Evolutionary conservation across 805 yeast genomes (phyloP).

Genomic region (Teunomyces gatunensis): DNA sequence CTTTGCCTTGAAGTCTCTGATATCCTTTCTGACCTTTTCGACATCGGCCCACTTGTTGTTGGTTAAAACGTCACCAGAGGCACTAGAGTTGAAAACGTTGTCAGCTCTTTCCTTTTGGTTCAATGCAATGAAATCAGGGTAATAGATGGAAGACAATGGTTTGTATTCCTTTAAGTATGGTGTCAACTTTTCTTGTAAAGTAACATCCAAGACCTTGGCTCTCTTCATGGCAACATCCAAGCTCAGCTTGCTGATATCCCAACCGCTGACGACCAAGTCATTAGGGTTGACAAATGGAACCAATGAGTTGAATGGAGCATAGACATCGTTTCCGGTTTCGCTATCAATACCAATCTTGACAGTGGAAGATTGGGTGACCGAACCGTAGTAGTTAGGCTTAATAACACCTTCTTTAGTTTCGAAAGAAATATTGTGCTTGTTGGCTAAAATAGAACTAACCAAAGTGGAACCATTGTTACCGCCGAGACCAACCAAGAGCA

Average conservation of each 20-base stretch:
- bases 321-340: slow-evolving; percentile 75
- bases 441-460: slow-evolving; percentile 80
- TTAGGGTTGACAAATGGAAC: slow-evolving; percentile 89
- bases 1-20: slow-evolving; percentile 66
- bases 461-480: slow-evolving; percentile 96
- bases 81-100: slow-evolving; percentile 65
- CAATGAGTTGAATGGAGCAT: slow-evolving; percentile 86
- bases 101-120: slow-evolving; percentile 92
- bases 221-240: slow-evolving; percentile 78
- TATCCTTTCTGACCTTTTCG: slow-evolving; percentile 80
- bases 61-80: slow-evolving; percentile 49
- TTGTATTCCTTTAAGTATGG: slow-evolving; percentile 57
- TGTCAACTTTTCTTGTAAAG: slow-evolving; percentile 72
- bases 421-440: slow-evolving; percentile 73
- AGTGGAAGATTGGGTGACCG: slow-evolving; percentile 91
- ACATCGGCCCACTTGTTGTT: slow-evolving; percentile 85
- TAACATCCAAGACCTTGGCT: slow-evolving; percentile 82
- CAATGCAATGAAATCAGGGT: slow-evolving; percentile 95
- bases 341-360: slow-evolving; percentile 84
- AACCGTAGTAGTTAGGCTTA: slow-evolving; percentile 83
- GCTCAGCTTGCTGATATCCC: slow-evolving; percentile 83
- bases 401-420: slow-evolving; percentile 77
- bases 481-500: slow-evolving; percentile 90
- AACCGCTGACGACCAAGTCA: slow-evolving; percentile 86
- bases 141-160: slow-evolving; percentile 85